A percentile compares a stretch with the other conserved stretches of the same genome.
phyloP scores from a whole-genome alignment of 2,329 filamentous ascomycete genomes.

The Dactylellina cionopaga region DNA sequence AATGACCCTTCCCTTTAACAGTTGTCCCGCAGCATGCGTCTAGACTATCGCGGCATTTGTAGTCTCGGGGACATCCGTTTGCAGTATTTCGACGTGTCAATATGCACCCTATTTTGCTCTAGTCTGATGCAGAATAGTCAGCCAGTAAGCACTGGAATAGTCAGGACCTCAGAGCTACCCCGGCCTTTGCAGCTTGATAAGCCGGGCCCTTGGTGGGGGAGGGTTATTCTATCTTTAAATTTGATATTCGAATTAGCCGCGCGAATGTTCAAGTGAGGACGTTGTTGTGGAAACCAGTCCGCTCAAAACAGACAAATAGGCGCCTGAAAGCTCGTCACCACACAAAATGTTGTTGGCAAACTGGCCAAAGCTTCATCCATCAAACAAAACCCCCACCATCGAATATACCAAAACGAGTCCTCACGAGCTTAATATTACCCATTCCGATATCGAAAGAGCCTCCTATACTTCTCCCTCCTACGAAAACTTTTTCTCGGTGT shows the following conservation, averaged over 20 bases:
- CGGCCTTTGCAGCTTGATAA: not conserved
- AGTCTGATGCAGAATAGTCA: not conserved
- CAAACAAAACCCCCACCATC: too few relatives aligned
- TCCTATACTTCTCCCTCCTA: too few relatives aligned
- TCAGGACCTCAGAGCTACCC: not conserved
- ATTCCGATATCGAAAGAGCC: too few relatives aligned
- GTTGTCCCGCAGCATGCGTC: not conserved
- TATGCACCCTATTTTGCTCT: not conserved
- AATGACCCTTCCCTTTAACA: not conserved
- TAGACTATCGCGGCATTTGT: not conserved
- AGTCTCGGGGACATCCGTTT: not conserved
- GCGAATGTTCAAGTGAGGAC: not conserved
- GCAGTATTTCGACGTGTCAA: not conserved
- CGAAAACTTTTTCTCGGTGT: too few relatives aligned
- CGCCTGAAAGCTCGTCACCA: conserved; percentile 1
- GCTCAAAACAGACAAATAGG: conserved; percentile 17
- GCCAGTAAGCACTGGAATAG: not conserved
- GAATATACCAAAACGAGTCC: too few relatives aligned
- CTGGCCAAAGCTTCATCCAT: not conserved
- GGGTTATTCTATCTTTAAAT: not conserved
- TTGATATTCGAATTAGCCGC: conserved; percentile 12
- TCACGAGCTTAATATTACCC: too few relatives aligned
- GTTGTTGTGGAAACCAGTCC: conserved; percentile 39
- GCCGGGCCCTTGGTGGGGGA: not conserved
- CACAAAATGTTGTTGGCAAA: not conserved